Evolutionary conservation across 345 rosid species (phyloP).

Genomic region (Eucalyptus grandis): DNA sequence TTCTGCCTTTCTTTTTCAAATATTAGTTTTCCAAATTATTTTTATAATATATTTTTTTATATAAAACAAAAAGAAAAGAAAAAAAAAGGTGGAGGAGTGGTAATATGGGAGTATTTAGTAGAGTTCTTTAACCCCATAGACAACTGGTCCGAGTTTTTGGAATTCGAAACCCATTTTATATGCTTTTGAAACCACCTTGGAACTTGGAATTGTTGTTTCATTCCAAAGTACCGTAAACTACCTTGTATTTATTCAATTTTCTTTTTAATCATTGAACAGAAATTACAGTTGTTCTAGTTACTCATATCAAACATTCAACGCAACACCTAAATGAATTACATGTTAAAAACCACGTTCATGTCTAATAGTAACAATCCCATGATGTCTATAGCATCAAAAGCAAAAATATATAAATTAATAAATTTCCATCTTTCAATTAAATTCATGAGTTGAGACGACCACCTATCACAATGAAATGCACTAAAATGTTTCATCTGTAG

Average conservation of each 20-base stretch:
- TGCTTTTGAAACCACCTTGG: background rate
- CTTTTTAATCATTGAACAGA: background rate
- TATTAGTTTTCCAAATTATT: background rate
- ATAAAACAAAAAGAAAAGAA: too few species aligned
- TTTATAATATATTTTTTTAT: too few species aligned
- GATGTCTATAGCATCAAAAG: background rate
- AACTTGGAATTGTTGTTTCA: background rate
- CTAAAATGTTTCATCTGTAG: background rate
- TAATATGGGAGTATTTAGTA: background rate
- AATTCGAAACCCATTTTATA: background rate
- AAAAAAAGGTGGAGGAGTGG: background rate
- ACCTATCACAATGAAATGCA: background rate
- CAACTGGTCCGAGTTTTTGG: background rate
- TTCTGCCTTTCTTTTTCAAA: background rate
- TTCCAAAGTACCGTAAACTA: background rate
- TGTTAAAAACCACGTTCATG: background rate
- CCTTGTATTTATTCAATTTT: background rate
- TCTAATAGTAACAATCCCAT: background rate
- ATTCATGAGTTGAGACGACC: background rate
- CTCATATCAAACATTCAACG: background rate
- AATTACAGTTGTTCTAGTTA: background rate
- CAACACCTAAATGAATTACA: background rate
- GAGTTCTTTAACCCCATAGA: background rate
- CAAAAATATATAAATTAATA: too few species aligned
- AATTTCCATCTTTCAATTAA: too few species aligned